A percentile compares a stretch with the other conserved stretches of the same genome.
These are phyloP conservation scores for Buxus sempervirens DNA, from an alignment of 164 flowering plant species.

Conservation along the genomic window DNA sequence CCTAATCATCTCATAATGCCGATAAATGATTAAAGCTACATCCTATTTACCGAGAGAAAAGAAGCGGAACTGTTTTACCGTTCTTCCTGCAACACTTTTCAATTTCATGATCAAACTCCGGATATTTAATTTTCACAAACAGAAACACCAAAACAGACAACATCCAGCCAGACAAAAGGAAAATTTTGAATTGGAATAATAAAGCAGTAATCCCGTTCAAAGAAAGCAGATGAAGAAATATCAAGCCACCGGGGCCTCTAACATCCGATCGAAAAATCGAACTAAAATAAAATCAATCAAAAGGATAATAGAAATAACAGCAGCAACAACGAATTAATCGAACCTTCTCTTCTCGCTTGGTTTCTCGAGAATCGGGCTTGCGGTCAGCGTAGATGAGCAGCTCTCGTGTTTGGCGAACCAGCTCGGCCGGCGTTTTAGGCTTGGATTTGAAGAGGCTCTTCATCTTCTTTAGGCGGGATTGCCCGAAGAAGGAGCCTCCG, in stretches of 20 bases:
- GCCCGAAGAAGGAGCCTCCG: neutral
- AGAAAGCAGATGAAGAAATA: neutral
- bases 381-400: slow-evolving; percentile 44
- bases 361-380: slow-evolving; percentile 31
- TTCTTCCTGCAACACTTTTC: no score
- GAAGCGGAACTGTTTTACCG: no score
- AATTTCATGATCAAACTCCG: neutral
- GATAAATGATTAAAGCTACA: no score
- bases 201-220: neutral
- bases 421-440: slow-evolving; percentile 63
- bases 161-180: neutral
- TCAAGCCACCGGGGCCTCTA: neutral
- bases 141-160: neutral
- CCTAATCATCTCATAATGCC: no score
- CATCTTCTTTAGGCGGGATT: slow-evolving; percentile 24
- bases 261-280: neutral
- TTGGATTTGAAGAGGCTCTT: slow-evolving; percentile 64
- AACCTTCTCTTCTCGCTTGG: slow-evolving; percentile 73
- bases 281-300: neutral
- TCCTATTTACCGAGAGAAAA: no score
- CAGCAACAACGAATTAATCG: neutral
- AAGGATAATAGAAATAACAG: neutral
- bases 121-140: no score
- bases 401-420: slow-evolving; percentile 59
- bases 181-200: no score